phyloP scores from a whole-genome alignment of 2,329 filamentous ascomycete species.

The Pyrenochaeta sp. region DNA sequence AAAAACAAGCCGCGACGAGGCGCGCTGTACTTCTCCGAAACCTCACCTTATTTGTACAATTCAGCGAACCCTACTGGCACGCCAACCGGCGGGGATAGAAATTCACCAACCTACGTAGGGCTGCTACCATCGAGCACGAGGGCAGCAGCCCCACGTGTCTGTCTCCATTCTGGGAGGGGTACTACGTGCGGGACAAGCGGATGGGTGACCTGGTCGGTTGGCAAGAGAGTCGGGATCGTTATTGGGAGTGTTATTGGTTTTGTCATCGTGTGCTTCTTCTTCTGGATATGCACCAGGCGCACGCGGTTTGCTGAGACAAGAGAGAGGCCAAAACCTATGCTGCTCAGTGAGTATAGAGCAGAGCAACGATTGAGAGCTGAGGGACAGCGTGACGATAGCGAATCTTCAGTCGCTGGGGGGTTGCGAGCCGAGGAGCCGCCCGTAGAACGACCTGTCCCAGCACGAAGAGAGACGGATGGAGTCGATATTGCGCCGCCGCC shows the following conservation, averaged over 20 bases:
- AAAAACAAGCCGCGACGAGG: too few species aligned
- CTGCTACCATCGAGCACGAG: too few species aligned
- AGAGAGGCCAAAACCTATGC: neutral
- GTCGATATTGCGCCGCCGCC: constrained; percentile 2
- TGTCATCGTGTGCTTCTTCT: neutral
- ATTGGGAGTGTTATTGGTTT: neutral
- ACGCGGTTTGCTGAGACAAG: neutral
- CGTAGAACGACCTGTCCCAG: neutral
- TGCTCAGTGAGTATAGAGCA: too few species aligned
- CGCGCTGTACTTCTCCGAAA: too few species aligned
- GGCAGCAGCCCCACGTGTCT: too few species aligned
- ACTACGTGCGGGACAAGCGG: too few species aligned
- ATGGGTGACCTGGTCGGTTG: neutral
- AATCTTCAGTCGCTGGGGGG: neutral
- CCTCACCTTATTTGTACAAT: too few species aligned
- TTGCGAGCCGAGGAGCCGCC: neutral
- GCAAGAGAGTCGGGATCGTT: neutral
- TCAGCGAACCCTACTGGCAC: too few species aligned
- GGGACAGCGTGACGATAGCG: neutral
- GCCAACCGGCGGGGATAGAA: too few species aligned
- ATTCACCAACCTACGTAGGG: too few species aligned
- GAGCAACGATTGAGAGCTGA: neutral
- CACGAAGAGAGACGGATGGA: neutral
- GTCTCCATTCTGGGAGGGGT: too few species aligned
- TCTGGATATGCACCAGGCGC: neutral